phyloP scores from a whole-genome alignment of 2,329 filamentous ascomycete genomes.

The Colletotrichum graminicola region DNA sequence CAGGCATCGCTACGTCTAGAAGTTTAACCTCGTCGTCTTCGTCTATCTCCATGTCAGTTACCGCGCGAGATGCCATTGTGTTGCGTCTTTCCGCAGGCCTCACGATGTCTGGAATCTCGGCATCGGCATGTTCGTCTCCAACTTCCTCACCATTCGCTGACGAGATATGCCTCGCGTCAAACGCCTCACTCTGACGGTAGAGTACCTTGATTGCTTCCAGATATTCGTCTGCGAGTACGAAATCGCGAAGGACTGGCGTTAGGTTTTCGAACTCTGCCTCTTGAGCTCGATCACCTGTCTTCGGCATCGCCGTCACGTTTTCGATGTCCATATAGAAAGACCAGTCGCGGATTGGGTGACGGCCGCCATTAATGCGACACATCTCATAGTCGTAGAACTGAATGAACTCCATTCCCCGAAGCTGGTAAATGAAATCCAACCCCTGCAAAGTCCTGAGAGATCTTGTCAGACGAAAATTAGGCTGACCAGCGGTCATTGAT shows the following conservation, averaged over 20 bases:
- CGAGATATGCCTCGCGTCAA: conserved; percentile 16
- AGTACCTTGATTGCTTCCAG: not conserved
- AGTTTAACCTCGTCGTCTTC: not conserved
- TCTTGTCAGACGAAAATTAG: conserved; percentile 54
- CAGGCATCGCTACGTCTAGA: not conserved
- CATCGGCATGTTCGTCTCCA: not conserved
- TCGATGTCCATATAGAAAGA: conserved; percentile 51
- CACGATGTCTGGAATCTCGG: not conserved
- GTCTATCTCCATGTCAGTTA: not conserved
- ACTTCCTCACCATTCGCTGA: not conserved
- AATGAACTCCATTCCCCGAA: conserved; percentile 58
- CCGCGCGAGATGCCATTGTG: not conserved
- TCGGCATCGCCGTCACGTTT: conserved; percentile 44
- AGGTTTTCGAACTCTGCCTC: conserved; percentile 47
- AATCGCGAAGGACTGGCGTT: conserved; percentile 11
- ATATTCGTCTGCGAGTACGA: not conserved
- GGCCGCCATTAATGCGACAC: conserved; percentile 20
- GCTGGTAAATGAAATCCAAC: conserved; percentile 56
- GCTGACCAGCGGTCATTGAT: conserved; percentile 52
- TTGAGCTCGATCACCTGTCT: conserved; percentile 36
- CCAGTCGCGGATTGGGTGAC: conserved; percentile 48
- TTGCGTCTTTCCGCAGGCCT: not conserved
- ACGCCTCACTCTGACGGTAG: conserved; percentile 19
- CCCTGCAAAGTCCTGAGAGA: conserved; percentile 58
- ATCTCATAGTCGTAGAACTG: conserved; percentile 56